These are phyloP conservation scores for Eucalyptus lansdowneana DNA, from an alignment of 345 rosid genomes.

Conservation along the genomic window DNA sequence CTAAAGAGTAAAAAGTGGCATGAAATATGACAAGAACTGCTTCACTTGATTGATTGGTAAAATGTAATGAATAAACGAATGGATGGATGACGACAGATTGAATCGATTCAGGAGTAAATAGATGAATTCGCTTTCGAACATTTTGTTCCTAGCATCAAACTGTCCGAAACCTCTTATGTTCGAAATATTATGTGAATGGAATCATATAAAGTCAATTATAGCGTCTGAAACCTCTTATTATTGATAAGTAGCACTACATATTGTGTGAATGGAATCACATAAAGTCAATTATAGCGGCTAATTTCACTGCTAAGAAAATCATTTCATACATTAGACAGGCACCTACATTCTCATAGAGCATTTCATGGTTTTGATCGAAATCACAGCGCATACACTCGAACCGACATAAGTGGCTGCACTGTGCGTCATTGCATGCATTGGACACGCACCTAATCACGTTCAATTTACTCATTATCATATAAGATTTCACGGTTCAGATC, in stretches of 20 bases:
- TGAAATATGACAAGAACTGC: neutral
- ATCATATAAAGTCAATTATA: neutral
- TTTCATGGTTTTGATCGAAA: rapidly evolving
- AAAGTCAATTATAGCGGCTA: neutral
- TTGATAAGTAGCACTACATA: too few species aligned
- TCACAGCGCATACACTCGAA: rapidly evolving
- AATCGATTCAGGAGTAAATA: neutral
- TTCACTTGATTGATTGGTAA: neutral
- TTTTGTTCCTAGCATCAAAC: neutral
- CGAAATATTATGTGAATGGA: too few species aligned
- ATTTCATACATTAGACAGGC: too few species aligned
- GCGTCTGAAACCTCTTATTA: rapidly evolving
- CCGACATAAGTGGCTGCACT: rapidly evolving
- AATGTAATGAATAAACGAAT: neutral
- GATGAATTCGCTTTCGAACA: neutral
- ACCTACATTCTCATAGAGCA: too few species aligned
- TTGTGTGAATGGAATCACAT: too few species aligned
- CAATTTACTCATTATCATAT: neutral
- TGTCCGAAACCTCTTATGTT: rapidly evolving
- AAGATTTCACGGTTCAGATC: rapidly evolving
- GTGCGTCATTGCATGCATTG: neutral
- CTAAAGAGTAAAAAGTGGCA: rapidly evolving
- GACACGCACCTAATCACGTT: rapidly evolving
- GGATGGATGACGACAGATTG: rapidly evolving
- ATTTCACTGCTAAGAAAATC: neutral